phyloP scores from a whole-genome alignment of 2,329 filamentous ascomycete genomes.

The Beauveria caledonica region DNA sequence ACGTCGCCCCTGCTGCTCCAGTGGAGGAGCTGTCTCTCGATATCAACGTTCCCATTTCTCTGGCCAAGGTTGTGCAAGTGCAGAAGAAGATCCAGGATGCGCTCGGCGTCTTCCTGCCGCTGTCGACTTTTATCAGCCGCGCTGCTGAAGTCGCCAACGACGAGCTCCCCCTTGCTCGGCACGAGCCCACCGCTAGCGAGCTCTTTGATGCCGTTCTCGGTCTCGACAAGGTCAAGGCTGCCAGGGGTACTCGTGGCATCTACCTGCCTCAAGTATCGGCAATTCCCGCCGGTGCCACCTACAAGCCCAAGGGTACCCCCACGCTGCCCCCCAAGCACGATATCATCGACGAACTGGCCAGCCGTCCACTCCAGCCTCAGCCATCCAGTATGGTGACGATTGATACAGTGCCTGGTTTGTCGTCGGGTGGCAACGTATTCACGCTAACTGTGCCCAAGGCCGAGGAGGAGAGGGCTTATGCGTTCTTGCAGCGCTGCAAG shows the following conservation, averaged over 20 bases:
- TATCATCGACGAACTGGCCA: slow-evolving; percentile 73
- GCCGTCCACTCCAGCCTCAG: slow-evolving; percentile 21
- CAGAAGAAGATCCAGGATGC: slow-evolving; percentile 73
- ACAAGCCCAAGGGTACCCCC: slow-evolving; percentile 40
- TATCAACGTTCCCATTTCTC: slow-evolving; percentile 67
- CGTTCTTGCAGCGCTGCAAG: slow-evolving; percentile 85
- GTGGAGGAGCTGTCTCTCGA: slow-evolving; percentile 40
- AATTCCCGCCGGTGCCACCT: slow-evolving; percentile 38
- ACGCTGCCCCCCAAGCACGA: slow-evolving; percentile 40
- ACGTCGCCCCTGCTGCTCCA: slow-evolving; percentile 31
- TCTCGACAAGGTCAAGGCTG: slow-evolving; percentile 38
- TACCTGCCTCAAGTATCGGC: slow-evolving; percentile 65
- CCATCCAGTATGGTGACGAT: slow-evolving; percentile 22
- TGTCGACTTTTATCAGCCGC: slow-evolving; percentile 79
- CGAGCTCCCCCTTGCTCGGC: slow-evolving; percentile 61
- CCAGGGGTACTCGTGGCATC: slow-evolving; percentile 50
- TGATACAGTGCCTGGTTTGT: slow-evolving; percentile 36
- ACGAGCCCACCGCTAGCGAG: slow-evolving; percentile 61
- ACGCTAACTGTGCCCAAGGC: slow-evolving; percentile 69
- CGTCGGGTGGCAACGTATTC: slow-evolving; percentile 64
- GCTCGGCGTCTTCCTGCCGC: slow-evolving; percentile 70
- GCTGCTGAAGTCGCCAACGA: slow-evolving; percentile 85
- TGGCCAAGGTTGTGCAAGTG: slow-evolving; percentile 68
- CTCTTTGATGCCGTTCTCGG: slow-evolving; percentile 87
- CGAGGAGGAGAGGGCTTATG: slow-evolving; percentile 72